phyloP scores from a whole-genome alignment of 305 asterid species.

The Fraxinus angustifolia region DNA sequence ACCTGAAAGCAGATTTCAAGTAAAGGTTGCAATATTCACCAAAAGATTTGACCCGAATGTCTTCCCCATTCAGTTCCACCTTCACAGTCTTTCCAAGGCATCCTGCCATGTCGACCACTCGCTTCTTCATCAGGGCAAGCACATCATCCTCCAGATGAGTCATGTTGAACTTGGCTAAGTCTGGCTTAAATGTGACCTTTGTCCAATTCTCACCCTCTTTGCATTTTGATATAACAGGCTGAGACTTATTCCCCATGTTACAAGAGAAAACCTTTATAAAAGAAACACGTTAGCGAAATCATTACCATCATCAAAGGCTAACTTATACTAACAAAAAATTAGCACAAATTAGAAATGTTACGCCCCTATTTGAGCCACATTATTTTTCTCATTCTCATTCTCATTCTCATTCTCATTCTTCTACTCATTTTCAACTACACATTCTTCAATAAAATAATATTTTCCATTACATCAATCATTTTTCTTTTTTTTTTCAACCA shows the following conservation, averaged over 20 bases:
- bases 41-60: constrained; percentile 69
- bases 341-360: background rate
- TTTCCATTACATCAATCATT: no score
- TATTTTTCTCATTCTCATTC: no score
- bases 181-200: constrained; percentile 86
- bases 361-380: no score
- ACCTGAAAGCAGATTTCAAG: constrained; percentile 46
- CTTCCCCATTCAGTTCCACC: constrained; percentile 78
- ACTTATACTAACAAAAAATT: background rate
- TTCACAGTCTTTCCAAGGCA: constrained; percentile 85
- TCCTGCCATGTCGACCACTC: constrained; percentile 87
- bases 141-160: constrained; percentile 80
- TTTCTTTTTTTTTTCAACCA: no score
- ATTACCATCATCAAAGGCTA: background rate
- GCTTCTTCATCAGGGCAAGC: constrained; percentile 86
- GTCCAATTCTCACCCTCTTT: constrained; percentile 86
- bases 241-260: constrained; percentile 83
- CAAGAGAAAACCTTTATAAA: constrained; percentile 62
- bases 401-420: no score
- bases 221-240: constrained; percentile 71
- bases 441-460: no score
- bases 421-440: no score
- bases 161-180: constrained; percentile 83
- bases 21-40: constrained; percentile 77
- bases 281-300: background rate